Conservation (phyloP, 2,329 filamentous ascomycete genomes). For the Claviceps quebecensis region DNA sequence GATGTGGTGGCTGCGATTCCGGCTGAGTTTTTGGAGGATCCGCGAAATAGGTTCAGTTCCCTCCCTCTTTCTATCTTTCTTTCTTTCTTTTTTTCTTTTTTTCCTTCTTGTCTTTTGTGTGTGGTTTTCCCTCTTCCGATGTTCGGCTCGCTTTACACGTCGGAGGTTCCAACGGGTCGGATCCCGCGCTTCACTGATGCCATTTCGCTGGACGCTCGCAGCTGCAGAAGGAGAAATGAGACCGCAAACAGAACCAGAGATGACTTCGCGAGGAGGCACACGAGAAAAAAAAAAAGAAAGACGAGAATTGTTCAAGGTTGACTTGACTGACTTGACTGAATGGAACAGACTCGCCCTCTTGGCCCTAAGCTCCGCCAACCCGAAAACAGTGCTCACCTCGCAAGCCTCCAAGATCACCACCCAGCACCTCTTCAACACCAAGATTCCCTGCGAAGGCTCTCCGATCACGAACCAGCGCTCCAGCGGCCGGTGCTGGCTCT, state of each 20-base stretch:
- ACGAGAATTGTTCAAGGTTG: not conserved
- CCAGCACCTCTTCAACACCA: constrained; percentile 70
- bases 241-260: too few species aligned
- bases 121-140: too few species aligned
- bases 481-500: constrained; percentile 82
- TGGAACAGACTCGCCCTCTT: constrained; percentile 53
- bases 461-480: constrained; percentile 76
- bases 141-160: too few species aligned
- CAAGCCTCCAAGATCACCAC: constrained; percentile 50
- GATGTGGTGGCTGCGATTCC: constrained; percentile 44
- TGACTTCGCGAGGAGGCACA: too few species aligned
- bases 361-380: constrained; percentile 54
- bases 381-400: constrained; percentile 51
- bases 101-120: not conserved
- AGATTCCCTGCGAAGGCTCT: constrained; percentile 66
- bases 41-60: constrained; percentile 47
- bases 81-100: not conserved
- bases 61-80: too few species aligned
- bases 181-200: too few species aligned
- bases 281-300: constrained; percentile 3
- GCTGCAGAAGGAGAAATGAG: too few species aligned
- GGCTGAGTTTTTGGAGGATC: constrained; percentile 45
- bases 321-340: not conserved
- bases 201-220: too few species aligned
- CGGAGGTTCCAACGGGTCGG: too few species aligned